Percentiles rank a stretch among this genome's conserved stretches.
phyloP scores from a whole-genome alignment of 768 basidiomycete species.

The Suillus weaverae region DNA sequence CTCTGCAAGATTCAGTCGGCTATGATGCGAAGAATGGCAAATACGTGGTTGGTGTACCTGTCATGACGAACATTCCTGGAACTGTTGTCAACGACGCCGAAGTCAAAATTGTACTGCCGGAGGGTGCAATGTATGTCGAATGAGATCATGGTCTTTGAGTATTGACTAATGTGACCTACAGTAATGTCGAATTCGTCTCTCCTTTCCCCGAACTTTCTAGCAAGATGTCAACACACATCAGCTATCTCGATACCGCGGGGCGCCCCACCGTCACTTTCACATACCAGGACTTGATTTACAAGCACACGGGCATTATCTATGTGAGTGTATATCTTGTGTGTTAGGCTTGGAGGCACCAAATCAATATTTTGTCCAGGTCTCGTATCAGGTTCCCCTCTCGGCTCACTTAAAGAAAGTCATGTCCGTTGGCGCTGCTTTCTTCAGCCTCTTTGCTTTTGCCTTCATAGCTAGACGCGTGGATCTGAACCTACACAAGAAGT shows the following conservation, averaged over 20 bases:
- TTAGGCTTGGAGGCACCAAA: constrained; percentile 13
- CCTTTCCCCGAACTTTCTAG: constrained; percentile 78
- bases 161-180: constrained; percentile 33
- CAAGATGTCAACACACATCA: constrained; percentile 64
- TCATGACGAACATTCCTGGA: constrained; percentile 79
- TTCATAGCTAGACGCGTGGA: constrained; percentile 52
- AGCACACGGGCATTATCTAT: constrained; percentile 77
- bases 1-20: constrained; percentile 67
- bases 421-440: constrained; percentile 70
- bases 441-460: constrained; percentile 59
- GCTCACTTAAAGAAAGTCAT: constrained; percentile 89
- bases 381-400: constrained; percentile 77
- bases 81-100: constrained; percentile 81
- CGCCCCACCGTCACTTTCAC: constrained; percentile 75
- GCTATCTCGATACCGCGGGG: constrained; percentile 91
- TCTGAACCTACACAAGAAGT: constrained; percentile 46
- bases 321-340: constrained; percentile 49
- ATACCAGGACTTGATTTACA: constrained; percentile 75
- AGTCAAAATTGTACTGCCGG: constrained; percentile 81
- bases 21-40: constrained; percentile 62
- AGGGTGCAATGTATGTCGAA: constrained; percentile 85
- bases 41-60: constrained; percentile 79
- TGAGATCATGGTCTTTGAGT: background rate
- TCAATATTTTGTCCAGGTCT: constrained; percentile 54
- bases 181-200: constrained; percentile 71